These are phyloP conservation scores for Schizophyllum amplum DNA, from an alignment of 1,284 basidiomycete genomes.

Conservation along the genomic window DNA sequence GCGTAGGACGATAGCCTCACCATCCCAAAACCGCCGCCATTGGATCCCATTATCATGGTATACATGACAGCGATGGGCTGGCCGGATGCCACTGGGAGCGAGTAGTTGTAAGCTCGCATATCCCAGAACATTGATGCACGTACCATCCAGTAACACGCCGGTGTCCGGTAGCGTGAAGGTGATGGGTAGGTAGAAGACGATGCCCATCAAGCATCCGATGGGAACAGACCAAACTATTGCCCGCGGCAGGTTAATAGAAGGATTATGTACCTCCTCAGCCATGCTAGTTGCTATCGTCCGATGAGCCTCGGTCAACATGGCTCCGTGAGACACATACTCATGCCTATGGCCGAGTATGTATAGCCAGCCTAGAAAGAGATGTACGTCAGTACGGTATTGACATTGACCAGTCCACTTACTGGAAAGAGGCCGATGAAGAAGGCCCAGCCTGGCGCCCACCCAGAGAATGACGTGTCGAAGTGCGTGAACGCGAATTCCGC, in stretches of 20 bases:
- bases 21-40: slow-evolving; percentile 56
- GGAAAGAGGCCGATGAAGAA: slow-evolving; percentile 50
- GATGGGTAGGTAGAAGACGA: slow-evolving; percentile 63
- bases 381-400: background rate
- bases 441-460: slow-evolving; percentile 50
- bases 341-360: slow-evolving; percentile 43
- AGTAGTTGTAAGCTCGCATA: background rate
- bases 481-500: slow-evolving; percentile 38
- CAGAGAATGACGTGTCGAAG: slow-evolving; percentile 42
- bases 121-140: slow-evolving; percentile 4
- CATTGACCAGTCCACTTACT: slow-evolving; percentile 22
- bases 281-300: slow-evolving; percentile 37
- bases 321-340: slow-evolving; percentile 28
- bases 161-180: slow-evolving; percentile 61
- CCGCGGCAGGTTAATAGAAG: slow-evolving; percentile 45
- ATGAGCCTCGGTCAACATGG: background rate
- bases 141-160: slow-evolving; percentile 41
- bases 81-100: slow-evolving; percentile 40
- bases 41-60: slow-evolving; percentile 53
- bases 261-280: slow-evolving; percentile 59
- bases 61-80: slow-evolving; percentile 63
- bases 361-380: slow-evolving; percentile 27
- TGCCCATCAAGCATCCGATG: slow-evolving; percentile 49
- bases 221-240: slow-evolving; percentile 57
- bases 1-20: slow-evolving; percentile 21